Conservation (phyloP, 148 eudicot species). For the Chenopodium formosanum region DNA sequence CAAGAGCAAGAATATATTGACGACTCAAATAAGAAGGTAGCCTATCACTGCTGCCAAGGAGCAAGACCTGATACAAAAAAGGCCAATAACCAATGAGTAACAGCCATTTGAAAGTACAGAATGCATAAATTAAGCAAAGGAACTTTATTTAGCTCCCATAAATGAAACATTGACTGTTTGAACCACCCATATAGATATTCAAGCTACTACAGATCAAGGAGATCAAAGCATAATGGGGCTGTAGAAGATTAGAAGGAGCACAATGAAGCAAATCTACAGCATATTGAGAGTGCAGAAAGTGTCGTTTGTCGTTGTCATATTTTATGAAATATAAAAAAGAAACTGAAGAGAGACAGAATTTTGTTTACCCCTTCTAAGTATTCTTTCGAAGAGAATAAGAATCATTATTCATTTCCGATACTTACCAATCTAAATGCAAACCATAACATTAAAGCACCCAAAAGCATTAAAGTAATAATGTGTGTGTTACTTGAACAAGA, state of each 20-base stretch:
- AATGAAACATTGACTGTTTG: not conserved
- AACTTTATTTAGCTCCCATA: not conserved
- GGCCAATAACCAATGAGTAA: conserved; percentile 9
- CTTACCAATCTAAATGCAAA: not conserved
- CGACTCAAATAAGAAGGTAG: conserved; percentile 80
- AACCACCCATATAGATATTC: not conserved
- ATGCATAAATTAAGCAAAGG: not conserved
- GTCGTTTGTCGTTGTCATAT: not conserved
- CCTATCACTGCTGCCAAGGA: conserved; percentile 74
- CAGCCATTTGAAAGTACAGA: not conserved
- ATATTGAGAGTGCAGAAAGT: not conserved
- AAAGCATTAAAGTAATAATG: not conserved
- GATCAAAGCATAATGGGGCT: not conserved
- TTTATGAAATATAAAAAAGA: not conserved
- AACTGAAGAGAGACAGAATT: no score
- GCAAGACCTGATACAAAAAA: conserved; percentile 54
- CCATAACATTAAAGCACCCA: not conserved
- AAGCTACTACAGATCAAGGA: conserved; percentile 6
- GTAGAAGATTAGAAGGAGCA: not conserved
- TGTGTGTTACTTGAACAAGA: no score
- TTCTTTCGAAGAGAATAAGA: not conserved
- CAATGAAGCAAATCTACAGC: not conserved
- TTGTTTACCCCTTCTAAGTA: no score
- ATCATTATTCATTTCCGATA: not conserved
- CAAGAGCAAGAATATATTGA: conserved; percentile 64